Base-by-base conservation (phyloP, 768 basidiomycete species). In the Xerocomus spinulosus region DNA sequence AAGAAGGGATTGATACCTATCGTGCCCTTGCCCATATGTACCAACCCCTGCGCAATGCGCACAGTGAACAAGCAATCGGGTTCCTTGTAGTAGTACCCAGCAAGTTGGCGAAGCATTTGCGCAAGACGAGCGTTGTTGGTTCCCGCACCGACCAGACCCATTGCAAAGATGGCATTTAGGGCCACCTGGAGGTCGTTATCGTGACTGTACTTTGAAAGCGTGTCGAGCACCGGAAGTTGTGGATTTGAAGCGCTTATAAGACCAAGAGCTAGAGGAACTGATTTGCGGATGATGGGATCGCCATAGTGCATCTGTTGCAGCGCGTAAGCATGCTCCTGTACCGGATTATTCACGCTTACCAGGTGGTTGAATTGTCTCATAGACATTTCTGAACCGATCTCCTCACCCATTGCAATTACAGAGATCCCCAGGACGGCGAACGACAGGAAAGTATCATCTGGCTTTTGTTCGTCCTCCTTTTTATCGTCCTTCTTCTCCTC, bases 21-120 rank as follows among this genome's bases (percentile, higher is more conserved):
- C 13, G 94, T 97, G 29, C 96, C 96, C 70, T 99, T 99, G 67
- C 96, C 96, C 94, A 98, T 94, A 67, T 97, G 92, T n/a, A 97
- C 87, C 58, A 98, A 70, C 17, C 96, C 96, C 69, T 97, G 88
- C 3, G 95, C 91, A 49, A 99, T 82, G 46, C 96, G 84, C 17
- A 97, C 94, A 77, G 91, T 88, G 68, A 99, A 98, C 58, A 97
- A 68, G 63, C 92, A 95, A 61, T 99, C 93, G 1, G 94, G 83
- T 68, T 99, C 96, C 66, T 97, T 97, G 70, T 88, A 79, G 69
- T 99, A 99, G 73, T 98, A 99, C n/a, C 90, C 90, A 10, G 95
- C 93, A 4, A 99, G 78, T 63, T 94, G 92, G 34, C 96, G 78
- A 26, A 99, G 80, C 95, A 99, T 96, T 70, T 99, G 96, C 12